Evolutionary conservation across 1,139 yeast genomes (phyloP).

Genomic region (Geotrichum fermentans): DNA sequence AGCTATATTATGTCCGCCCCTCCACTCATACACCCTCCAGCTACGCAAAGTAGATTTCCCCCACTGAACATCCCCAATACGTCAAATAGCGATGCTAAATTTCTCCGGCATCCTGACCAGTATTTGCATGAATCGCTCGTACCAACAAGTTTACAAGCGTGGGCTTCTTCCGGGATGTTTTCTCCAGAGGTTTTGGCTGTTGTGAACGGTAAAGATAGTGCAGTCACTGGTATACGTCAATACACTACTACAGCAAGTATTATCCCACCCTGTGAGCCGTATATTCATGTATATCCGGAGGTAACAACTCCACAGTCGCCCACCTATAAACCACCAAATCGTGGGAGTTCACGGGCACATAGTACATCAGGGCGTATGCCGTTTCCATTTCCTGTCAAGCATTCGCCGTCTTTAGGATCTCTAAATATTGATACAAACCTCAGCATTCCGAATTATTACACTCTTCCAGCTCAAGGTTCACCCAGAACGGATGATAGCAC

Average conservation of each 20-base stretch:
- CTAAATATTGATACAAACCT: conserved; percentile 9
- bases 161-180: conserved; percentile 11
- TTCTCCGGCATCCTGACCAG: not conserved
- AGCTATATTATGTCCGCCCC: conserved; percentile 20
- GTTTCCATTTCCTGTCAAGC: conserved; percentile 15
- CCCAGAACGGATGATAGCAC: too few species aligned
- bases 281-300: too few species aligned
- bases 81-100: conserved; percentile 1
- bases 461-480: too few species aligned
- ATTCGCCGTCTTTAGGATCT: conserved; percentile 5
- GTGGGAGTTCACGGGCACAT: not conserved
- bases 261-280: too few species aligned
- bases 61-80: conserved; percentile 13
- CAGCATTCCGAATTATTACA: not conserved
- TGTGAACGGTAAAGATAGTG: conserved; percentile 4
- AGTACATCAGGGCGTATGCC: conserved; percentile 2
- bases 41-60: conserved; percentile 15
- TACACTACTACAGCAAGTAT: too few species aligned
- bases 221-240: too few species aligned
- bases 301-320: too few species aligned
- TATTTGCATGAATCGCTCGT: not conserved
- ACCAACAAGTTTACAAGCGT: not conserved
- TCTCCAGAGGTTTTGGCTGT: conserved; percentile 14
- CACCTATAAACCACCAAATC: not conserved
- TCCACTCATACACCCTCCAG: conserved; percentile 19